A percentile compares a stretch with the other conserved stretches of the same genome.
phyloP scores from a whole-genome alignment of 345 rosid species.

The Lepidium aucheri region DNA sequence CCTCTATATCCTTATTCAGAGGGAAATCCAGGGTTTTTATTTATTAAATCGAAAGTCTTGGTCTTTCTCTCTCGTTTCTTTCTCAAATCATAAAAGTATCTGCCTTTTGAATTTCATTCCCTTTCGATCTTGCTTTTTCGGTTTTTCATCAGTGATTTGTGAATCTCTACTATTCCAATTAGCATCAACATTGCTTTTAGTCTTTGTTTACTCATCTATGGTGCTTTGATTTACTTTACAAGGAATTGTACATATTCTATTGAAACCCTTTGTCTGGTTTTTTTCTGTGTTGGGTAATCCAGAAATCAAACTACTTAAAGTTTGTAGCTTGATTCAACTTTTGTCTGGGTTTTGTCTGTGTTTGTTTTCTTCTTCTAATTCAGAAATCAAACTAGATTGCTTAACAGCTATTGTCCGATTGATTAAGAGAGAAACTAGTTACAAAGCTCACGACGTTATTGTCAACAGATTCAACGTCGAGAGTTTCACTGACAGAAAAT shows the following conservation, averaged over 20 bases:
- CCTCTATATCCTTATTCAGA: conserved; percentile 12
- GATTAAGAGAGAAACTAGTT: conserved; percentile 23
- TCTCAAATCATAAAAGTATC: conserved; percentile 18
- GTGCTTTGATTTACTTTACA: conserved; percentile 1
- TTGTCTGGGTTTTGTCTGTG: neutral
- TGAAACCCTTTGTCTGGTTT: conserved; percentile 7
- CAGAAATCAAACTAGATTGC: neutral
- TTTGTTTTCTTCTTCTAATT: neutral
- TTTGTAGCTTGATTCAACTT: neutral
- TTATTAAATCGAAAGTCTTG: neutral
- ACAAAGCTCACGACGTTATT: conserved; percentile 20
- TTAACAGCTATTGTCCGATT: too few relatives aligned
- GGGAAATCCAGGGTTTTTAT: conserved; percentile 1
- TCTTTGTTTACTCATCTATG: conserved; percentile 6
- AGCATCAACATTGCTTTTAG: neutral
- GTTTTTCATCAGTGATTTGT: conserved; percentile 9
- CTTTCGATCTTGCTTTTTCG: conserved; percentile 3
- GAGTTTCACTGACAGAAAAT: conserved; percentile 46
- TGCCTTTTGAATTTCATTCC: conserved; percentile 17
- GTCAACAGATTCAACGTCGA: conserved; percentile 17
- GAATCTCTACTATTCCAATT: conserved; percentile 4
- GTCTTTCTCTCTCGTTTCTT: too few relatives aligned
- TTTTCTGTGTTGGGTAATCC: neutral
- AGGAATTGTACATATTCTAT: neutral
- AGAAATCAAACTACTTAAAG: neutral